Evolutionary conservation across 139 green algal genomes (phyloP), one percentile per base, ranked within the genome.

Genomic region (Micractinium conductrix): DNA sequence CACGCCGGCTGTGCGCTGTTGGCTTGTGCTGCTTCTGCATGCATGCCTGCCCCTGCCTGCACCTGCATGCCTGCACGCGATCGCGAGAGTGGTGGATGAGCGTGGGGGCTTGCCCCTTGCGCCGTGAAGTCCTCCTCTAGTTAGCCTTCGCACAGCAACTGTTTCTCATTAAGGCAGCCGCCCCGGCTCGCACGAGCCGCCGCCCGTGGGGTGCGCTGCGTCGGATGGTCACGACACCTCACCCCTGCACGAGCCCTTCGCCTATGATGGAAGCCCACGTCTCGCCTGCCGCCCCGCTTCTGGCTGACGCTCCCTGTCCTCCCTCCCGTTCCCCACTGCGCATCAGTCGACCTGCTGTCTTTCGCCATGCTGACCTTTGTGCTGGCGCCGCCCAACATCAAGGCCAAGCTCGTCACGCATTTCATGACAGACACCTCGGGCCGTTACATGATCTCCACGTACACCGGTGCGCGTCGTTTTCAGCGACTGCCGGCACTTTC

Each of bases 361-460:
- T 99, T 99, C 92, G 97, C 97, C 4, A 75, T 97, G 62, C 83
- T 92, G 33, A 97, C 91, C 5, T 99, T 98, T 84, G 83, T 91
- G 28, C 79, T 95, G 71, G 96, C 95, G n/a, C 90, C 92, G 35
- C 63, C 88, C 17, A 67, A 86, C 88, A 98, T 99, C 84, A 95
- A 97, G 79, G 80, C 50, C 48, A 89, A 90, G 78, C 92, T 99
- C 21, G 82, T 99, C 43, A 74, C 69, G 28, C 96, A 98, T 87
- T 87, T 99, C 6, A 78, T 97, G 21, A 90, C 82, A 2, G 86
- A 94, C 74, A 87, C 93, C 24, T 88, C 93, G 5, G 93, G 93
- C 44, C 48, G 62, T n/a, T 96, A 96, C 90, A 86, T 96, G 69
- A 81, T 95, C 22, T 55, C 82, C 28, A 65, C 79, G 9, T 95